Evolutionary conservation across 1,284 basidiomycete genomes (phyloP).

Genomic region (Trichosporon coremiiforme): DNA sequence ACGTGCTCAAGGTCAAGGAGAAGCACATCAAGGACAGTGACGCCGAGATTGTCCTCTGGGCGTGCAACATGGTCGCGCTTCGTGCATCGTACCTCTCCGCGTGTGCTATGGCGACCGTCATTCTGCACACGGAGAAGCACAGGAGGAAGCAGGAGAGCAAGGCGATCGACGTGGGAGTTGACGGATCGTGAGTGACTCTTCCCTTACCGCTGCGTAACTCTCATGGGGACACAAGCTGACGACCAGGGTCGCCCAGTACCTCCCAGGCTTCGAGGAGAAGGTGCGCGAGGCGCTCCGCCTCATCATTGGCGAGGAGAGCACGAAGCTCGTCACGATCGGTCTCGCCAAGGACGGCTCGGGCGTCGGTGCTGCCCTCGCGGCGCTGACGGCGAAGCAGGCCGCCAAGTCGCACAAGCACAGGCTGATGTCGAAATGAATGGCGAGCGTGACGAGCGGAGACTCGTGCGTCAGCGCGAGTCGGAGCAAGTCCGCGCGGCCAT

Average conservation of each 20-base stretch:
- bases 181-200: constrained; percentile 68
- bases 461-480: no score
- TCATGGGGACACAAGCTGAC: neutral
- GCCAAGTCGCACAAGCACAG: constrained; percentile 29
- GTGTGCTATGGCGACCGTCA: constrained; percentile 80
- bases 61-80: constrained; percentile 72
- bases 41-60: constrained; percentile 77
- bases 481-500: no score
- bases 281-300: constrained; percentile 72
- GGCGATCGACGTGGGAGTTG: constrained; percentile 75
- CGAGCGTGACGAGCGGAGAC: neutral
- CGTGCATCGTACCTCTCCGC: constrained; percentile 83
- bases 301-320: constrained; percentile 76
- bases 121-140: constrained; percentile 74
- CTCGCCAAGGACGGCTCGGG: constrained; percentile 97
- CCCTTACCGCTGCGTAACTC: neutral
- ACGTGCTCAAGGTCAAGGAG: constrained; percentile 64
- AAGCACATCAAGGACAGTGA: constrained; percentile 56
- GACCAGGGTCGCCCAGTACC: constrained; percentile 79
- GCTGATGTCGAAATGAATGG: neutral
- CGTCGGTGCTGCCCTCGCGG: constrained; percentile 67
- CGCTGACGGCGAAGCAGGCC: constrained; percentile 57
- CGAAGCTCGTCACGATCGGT: constrained; percentile 78
- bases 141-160: constrained; percentile 60
- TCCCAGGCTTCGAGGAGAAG: constrained; percentile 77